Evolutionary conservation across 345 rosid genomes (phyloP), one percentile per base, ranked within the genome.

Genomic region (Viola odorata): DNA sequence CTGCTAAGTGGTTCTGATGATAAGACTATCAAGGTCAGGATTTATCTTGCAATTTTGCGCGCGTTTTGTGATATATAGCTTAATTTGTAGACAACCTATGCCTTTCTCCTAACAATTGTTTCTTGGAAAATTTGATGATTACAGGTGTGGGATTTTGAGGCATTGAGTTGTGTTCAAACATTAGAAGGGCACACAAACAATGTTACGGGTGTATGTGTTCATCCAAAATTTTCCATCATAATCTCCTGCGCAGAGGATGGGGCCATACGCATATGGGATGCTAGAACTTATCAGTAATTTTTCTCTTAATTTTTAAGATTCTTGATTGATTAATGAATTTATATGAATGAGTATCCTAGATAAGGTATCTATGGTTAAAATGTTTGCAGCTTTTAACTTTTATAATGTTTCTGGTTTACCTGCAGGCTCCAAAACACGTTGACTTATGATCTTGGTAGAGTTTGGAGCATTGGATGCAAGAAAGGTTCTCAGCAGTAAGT

Each of bases 1-100:
- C 53, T 79, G 12, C 14, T 72, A 7, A 75, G 71, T 17, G 83
- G 80, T 15, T 75, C 76, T 16, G 78, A 79, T 59, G 80, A 79
- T 58, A 50, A 40, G 54, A 66, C 73, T 44, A 37, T 65, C 9
- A 77, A 77, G 77, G 81, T 72, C 32, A 37, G 58, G n/a, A 59
- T 17, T 1, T 4, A 23, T 23, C 32, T 4, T 23, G 5, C 10
- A 40, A 0, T 13, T 50, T 8, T 23, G 32, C 32, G 32, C 32
- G 32, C 32, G 1, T 23, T 23, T 23, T 23, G 1, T 23, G 32
- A 23, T 23, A 1, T 23, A 0, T 23, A 23, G 1, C 32, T 23
- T 23, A 23, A 23, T 23, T 23, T 23, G 32, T 23, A 23, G 32
- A 23, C 32, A 23, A 23, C 2, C 32, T 23, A 23, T 23, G 32